Percentiles rank a stretch among this genome's conserved stretches.
These are phyloP conservation scores for Colletotrichum sp. DNA, from an alignment of 2,329 filamentous ascomycete species.

Conservation along the genomic window DNA sequence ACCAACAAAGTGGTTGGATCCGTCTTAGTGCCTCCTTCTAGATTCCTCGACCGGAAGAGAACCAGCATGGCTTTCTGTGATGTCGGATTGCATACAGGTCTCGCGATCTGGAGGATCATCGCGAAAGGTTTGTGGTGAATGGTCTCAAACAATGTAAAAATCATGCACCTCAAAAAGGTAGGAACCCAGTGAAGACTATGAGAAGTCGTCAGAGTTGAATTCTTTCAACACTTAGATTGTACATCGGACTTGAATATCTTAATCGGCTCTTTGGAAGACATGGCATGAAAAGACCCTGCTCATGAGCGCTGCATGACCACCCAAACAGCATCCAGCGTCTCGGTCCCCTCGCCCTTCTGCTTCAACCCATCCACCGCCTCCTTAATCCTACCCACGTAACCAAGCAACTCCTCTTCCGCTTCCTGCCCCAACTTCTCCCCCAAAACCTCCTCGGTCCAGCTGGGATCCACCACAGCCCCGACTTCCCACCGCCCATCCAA, in stretches of 20 bases:
- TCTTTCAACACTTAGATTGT: background rate
- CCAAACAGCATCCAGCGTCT: slow-evolving; percentile 14
- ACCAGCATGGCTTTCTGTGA: background rate
- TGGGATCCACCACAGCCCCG: background rate
- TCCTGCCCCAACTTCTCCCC: background rate
- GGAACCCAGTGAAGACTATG: background rate
- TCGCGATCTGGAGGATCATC: background rate
- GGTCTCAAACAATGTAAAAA: background rate
- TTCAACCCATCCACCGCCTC: background rate
- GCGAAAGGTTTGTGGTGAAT: background rate
- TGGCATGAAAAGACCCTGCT: background rate
- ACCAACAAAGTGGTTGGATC: background rate
- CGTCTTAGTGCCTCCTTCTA: fast-evolving
- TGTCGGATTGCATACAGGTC: background rate
- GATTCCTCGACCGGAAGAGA: background rate
- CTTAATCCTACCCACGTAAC: background rate
- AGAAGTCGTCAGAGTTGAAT: background rate
- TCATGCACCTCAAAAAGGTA: background rate
- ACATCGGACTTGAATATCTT: background rate
- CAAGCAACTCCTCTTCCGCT: slow-evolving; percentile 10
- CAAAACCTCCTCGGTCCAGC: background rate
- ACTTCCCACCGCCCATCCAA: slow-evolving; percentile 18
- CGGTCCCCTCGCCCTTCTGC: background rate
- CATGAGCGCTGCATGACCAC: slow-evolving; percentile 1
- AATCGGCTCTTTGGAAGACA: background rate